Percentiles rank a stretch among this genome's conserved stretches.
These are phyloP conservation scores for Pneumocystis murina DNA, from an alignment of 1,139 yeast genomes.

Conservation along the genomic window DNA sequence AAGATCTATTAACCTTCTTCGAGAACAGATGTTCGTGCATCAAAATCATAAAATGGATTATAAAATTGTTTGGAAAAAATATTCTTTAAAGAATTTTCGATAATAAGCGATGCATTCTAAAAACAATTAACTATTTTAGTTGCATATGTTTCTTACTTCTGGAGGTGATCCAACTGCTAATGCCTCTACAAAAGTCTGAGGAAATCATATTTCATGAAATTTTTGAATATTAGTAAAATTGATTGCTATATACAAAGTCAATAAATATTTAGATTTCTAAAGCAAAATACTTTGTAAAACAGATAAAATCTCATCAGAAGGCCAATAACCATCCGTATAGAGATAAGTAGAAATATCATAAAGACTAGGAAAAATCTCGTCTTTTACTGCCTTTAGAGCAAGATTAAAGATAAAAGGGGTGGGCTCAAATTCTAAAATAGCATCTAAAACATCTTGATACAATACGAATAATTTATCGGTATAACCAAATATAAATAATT, in stretches of 20 bases:
- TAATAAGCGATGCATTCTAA: neutral
- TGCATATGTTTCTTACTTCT: neutral
- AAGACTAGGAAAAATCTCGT: no score
- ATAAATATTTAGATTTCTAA: neutral
- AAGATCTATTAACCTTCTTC: slow-evolving; percentile 27
- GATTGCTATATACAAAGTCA: neutral
- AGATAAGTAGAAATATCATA: no score
- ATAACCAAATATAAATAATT: neutral
- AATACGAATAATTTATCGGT: neutral
- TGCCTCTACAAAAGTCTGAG: neutral
- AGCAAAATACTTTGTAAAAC: neutral
- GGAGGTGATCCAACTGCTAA: neutral
- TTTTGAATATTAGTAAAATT: neutral
- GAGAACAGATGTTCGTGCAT: slow-evolving; percentile 38
- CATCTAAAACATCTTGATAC: neutral
- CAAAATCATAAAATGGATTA: slow-evolving; percentile 26
- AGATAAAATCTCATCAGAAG: neutral
- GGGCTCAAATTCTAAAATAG: neutral
- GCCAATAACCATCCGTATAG: no score
- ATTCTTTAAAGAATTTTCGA: neutral
- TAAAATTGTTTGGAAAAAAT: no score
- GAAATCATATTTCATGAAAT: neutral
- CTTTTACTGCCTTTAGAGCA: neutral
- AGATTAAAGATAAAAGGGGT: neutral
- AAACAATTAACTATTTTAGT: neutral